phyloP scores from a whole-genome alignment of 306 rosid genomes.

The Acacia crassicarpa region DNA sequence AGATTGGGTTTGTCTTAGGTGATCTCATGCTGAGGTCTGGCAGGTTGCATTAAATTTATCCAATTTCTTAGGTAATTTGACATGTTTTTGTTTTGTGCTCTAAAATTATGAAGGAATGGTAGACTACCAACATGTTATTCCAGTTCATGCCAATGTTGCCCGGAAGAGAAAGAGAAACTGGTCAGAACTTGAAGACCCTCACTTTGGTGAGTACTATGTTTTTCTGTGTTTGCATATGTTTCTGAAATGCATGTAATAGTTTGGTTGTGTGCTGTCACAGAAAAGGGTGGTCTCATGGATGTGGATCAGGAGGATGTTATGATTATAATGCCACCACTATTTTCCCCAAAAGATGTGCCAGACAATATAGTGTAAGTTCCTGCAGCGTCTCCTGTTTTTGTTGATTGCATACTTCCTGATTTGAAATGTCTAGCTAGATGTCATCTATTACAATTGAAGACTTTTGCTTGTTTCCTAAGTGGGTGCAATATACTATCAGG shows the following conservation, averaged over 20 bases:
- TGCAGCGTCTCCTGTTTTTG: slow-evolving; percentile 23
- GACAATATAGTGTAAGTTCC: slow-evolving; percentile 76
- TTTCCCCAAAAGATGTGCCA: slow-evolving; percentile 77
- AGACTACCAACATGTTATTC: slow-evolving; percentile 90
- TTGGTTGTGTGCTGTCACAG: slow-evolving; percentile 39
- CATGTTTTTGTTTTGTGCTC: slow-evolving; percentile 25
- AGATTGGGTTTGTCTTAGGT: slow-evolving; percentile 19
- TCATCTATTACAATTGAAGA: background rate
- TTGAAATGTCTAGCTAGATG: background rate
- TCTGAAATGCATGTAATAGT: slow-evolving; percentile 7
- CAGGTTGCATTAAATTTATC: slow-evolving; percentile 14
- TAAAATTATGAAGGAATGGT: slow-evolving; percentile 67
- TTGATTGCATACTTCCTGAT: background rate
- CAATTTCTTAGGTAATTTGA: background rate
- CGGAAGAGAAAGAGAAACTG: slow-evolving; percentile 60
- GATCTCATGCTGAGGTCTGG: background rate
- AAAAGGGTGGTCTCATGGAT: slow-evolving; percentile 56
- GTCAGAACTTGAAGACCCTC: slow-evolving; percentile 62
- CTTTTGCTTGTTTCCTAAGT: background rate
- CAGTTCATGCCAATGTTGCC: slow-evolving; percentile 78
- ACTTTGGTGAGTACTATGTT: slow-evolving; percentile 49
- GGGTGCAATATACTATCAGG: background rate
- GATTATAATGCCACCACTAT: slow-evolving; percentile 77
- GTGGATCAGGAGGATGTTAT: slow-evolving; percentile 75
- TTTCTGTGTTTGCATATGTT: slow-evolving; percentile 25